Percentiles rank a stretch among this genome's conserved stretches.
These are phyloP conservation scores for Nephelium lappaceum DNA, from an alignment of 345 rosid species.

Conservation along the genomic window DNA sequence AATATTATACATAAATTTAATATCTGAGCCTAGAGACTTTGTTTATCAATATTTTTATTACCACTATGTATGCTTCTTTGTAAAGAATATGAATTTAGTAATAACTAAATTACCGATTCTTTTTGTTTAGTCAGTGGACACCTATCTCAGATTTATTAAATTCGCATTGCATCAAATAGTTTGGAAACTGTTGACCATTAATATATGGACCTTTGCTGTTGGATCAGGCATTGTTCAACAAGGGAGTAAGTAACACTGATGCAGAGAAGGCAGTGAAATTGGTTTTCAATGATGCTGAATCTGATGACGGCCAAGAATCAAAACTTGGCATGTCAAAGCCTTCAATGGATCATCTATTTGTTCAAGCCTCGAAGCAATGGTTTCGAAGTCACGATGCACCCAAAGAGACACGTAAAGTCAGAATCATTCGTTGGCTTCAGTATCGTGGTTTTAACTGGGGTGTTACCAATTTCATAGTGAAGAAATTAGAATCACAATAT, in stretches of 20 bases:
- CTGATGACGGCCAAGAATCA: constrained; percentile 42
- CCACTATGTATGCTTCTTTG: background rate
- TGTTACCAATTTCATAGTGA: constrained; percentile 53
- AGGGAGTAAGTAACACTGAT: constrained; percentile 59
- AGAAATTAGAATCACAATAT: constrained; percentile 57
- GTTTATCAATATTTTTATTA: background rate
- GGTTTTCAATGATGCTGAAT: constrained; percentile 58
- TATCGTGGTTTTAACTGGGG: constrained; percentile 86
- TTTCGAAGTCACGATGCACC: constrained; percentile 60
- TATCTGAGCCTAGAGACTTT: background rate
- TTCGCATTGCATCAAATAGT: background rate
- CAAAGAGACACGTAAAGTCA: constrained; percentile 64
- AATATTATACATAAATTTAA: background rate
- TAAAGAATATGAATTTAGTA: background rate
- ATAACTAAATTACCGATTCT: background rate
- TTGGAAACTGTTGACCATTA: constrained; percentile 10
- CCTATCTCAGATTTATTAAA: background rate
- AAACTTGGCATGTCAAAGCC: constrained; percentile 58
- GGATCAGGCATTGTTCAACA: constrained; percentile 65
- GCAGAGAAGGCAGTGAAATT: constrained; percentile 69
- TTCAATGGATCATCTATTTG: constrained; percentile 63
- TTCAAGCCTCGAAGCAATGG: constrained; percentile 80
- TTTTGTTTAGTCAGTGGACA: background rate
- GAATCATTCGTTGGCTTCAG: constrained; percentile 89
- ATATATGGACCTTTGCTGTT: constrained; percentile 18